These are phyloP conservation scores for Blastomyces gilchristii DNA, from an alignment of 2,329 filamentous ascomycete species.

Conservation along the genomic window DNA sequence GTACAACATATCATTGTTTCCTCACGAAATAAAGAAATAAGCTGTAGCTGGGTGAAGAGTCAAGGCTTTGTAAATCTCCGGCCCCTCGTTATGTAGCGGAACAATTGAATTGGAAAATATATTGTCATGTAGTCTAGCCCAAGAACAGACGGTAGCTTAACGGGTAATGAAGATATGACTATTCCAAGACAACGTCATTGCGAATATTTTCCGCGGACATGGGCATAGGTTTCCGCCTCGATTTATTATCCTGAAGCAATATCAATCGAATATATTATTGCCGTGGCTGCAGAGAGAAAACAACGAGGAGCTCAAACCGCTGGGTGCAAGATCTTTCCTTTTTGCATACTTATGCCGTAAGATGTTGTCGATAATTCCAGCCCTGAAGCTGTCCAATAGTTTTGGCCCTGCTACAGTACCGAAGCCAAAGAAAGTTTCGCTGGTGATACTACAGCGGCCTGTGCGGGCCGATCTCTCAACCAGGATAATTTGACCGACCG, in stretches of 20 bases:
- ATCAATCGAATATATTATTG: neutral
- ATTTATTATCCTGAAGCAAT: neutral
- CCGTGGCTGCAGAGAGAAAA: neutral
- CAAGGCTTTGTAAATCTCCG: conserved; percentile 25
- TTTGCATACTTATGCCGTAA: conserved; percentile 25
- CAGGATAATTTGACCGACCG: conserved; percentile 19
- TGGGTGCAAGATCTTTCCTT: neutral
- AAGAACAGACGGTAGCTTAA: conserved; percentile 11
- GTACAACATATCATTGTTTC: neutral
- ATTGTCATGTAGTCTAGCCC: conserved; percentile 20
- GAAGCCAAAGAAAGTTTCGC: neutral
- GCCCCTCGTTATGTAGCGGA: conserved; percentile 13
- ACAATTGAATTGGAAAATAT: conserved; percentile 22
- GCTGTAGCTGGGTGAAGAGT: conserved; percentile 28
- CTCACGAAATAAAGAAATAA: conserved; percentile 25
- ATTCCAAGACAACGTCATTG: conserved; percentile 29
- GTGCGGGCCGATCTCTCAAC: neutral
- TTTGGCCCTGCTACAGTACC: conserved; percentile 26
- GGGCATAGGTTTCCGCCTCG: neutral
- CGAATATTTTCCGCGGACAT: conserved; percentile 16
- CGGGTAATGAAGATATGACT: conserved; percentile 30
- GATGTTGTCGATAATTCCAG: conserved; percentile 29
- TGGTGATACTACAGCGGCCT: neutral
- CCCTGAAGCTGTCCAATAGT: conserved; percentile 22
- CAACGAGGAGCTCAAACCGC: neutral